phyloP scores from a whole-genome alignment of 148 eudicot genomes.

The Amaranthus cruentus region DNA sequence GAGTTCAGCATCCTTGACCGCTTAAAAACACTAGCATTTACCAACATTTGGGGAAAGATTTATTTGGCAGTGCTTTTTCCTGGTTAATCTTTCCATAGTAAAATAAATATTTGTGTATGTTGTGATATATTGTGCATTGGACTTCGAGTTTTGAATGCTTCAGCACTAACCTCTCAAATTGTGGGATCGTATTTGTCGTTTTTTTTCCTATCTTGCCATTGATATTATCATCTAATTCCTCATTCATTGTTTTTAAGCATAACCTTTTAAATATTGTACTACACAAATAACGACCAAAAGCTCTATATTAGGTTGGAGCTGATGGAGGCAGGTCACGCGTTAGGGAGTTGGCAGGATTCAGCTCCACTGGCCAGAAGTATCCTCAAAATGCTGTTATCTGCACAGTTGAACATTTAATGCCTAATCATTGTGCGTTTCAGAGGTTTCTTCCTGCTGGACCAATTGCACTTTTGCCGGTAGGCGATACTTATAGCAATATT shows the following conservation, averaged over 20 bases:
- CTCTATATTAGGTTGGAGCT: constrained; percentile 72
- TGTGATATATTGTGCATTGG: not conserved
- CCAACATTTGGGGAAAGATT: too few species aligned
- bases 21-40: too few species aligned
- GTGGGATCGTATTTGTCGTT: not conserved
- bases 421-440: constrained; percentile 88
- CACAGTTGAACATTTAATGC: constrained; percentile 67
- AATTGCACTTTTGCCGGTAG: constrained; percentile 88
- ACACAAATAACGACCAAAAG: constrained; percentile 3
- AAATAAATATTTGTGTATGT: too few species aligned
- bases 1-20: too few species aligned
- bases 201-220: not conserved
- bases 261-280: not conserved
- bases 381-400: constrained; percentile 89
- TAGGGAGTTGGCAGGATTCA: constrained; percentile 75
- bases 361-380: constrained; percentile 77
- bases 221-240: not conserved
- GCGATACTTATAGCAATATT: constrained; percentile 88
- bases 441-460: constrained; percentile 94
- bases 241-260: not conserved
- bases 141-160: not conserved
- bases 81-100: too few species aligned
- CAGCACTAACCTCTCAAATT: not conserved
- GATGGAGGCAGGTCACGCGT: constrained; percentile 96
- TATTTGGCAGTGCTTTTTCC: too few species aligned